Conservation (phyloP, 2,329 filamentous ascomycete species). For the Alternaria sp. region DNA sequence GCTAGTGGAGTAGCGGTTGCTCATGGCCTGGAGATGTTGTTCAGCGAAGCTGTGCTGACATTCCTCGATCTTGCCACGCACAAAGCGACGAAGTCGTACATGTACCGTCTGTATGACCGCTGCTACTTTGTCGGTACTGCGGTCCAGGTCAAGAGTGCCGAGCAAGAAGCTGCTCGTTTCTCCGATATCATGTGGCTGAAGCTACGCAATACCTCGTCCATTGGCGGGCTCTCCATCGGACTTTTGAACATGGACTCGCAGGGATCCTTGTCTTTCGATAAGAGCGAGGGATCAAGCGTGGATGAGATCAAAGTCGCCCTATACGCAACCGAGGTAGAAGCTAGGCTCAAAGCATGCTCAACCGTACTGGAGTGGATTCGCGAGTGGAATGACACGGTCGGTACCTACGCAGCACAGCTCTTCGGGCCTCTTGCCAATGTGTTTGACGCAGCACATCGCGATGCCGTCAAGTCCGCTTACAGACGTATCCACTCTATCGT, state of each 20-base stretch:
- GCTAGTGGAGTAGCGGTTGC: constrained; percentile 28
- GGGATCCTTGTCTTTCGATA: neutral
- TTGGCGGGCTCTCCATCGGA: constrained; percentile 19
- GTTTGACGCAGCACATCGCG: constrained; percentile 33
- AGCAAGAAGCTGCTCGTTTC: constrained; percentile 19
- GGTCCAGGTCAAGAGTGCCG: constrained; percentile 13
- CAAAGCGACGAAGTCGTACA: constrained; percentile 21
- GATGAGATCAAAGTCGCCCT: constrained; percentile 18
- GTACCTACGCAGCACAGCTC: constrained; percentile 31
- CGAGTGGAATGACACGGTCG: constrained; percentile 35
- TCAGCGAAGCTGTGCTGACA: constrained; percentile 36
- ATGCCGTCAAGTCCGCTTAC: constrained; percentile 30
- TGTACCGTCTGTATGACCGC: constrained; percentile 33
- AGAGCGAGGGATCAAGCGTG: constrained; percentile 3
- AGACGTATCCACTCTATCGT: constrained; percentile 31
- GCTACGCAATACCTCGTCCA: neutral
- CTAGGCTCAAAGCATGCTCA: constrained; percentile 24
- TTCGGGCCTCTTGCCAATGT: constrained; percentile 38
- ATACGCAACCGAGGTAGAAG: constrained; percentile 28
- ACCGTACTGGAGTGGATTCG: constrained; percentile 37
- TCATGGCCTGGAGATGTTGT: constrained; percentile 32
- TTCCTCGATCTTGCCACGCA: constrained; percentile 35
- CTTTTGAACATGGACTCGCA: constrained; percentile 13
- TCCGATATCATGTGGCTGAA: constrained; percentile 24
- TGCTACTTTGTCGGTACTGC: constrained; percentile 33